Base-by-base conservation (phyloP, 2,329 filamentous ascomycete species). In the Aspergillus thermomutatus region DNA sequence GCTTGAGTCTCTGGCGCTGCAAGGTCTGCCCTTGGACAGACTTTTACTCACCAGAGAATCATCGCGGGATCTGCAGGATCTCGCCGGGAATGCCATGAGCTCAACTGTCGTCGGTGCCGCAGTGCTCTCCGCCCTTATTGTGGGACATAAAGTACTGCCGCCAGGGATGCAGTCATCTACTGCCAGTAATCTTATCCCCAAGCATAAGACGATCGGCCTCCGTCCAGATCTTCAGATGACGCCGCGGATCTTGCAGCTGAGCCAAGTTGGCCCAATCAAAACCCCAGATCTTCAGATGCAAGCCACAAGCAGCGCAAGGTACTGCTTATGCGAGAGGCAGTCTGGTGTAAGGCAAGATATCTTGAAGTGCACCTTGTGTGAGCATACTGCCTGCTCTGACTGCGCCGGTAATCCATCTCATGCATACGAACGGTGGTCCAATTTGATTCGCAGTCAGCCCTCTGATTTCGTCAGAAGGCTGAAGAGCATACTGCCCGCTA, bases 41-140 rank as follows among this genome's bases (percentile, higher is more conserved):
- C 75, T 92, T 10, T 75, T 85, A 0, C 78, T 91, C n/a, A 86
- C 83, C 0, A 80, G 81, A 8, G 86, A 92, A 64, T 82, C 80
- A 0, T 79, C 86, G 49, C 71, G 74, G 1, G 77, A 92, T 19
- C 75, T 90, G 2, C 84, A 87, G 60, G 84, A 91, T 61, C 75
- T 93, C 2, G 88, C 88, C 1, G 90, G 90, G 0, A 93, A 94
- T 68, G 90, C 90, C 0, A 93, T 93, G 90, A 86, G 83, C 1
- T 85, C 84, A 0, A 88, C 89, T 0, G 87, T 91, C 0, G 84
- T 92, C 9, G 87, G 86, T 2, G 79, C 82, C 1, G 82, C 83
- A 0, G 80, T 89, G 1, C 64, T 90, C 1, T 77, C 84, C 1
- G 80, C 84, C 0, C 69, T 92, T 1, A 80, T 85, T 40, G 67